Evolutionary conservation across 257 asterid species (phyloP).

Genomic region (Penstemon davidsonii): DNA sequence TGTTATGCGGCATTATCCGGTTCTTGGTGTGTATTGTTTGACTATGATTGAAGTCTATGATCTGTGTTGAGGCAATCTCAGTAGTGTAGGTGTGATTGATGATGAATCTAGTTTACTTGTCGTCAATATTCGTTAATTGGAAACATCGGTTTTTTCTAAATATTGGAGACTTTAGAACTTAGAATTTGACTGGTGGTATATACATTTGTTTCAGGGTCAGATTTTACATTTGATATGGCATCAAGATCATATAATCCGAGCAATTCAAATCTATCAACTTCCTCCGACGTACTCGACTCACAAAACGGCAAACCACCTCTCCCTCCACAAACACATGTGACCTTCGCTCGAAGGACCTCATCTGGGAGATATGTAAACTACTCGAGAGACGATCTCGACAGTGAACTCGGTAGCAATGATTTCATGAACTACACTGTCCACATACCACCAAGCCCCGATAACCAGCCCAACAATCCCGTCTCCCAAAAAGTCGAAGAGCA

Average conservation of each 20-base stretch:
- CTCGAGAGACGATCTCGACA: slow-evolving; percentile 61
- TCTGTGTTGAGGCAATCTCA: slow-evolving; percentile 17
- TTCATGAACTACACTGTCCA: slow-evolving; percentile 62
- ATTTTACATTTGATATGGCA: slow-evolving; percentile 41
- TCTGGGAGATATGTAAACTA: slow-evolving; percentile 62
- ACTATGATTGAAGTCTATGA: slow-evolving; percentile 10
- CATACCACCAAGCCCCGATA: slow-evolving; percentile 64
- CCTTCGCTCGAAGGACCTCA: slow-evolving; percentile 55
- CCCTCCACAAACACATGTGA: slow-evolving; percentile 40
- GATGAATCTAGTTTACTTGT: background rate
- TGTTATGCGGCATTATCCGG: background rate
- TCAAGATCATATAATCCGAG: slow-evolving; percentile 58
- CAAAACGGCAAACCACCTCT: slow-evolving; percentile 56
- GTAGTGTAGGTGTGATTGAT: background rate
- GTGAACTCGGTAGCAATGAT: slow-evolving; percentile 58
- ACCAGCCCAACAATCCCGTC: slow-evolving; percentile 54
- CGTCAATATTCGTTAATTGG: background rate
- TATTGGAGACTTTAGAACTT: background rate
- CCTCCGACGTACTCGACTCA: slow-evolving; percentile 51
- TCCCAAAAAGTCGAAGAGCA: slow-evolving; percentile 68
- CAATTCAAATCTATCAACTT: slow-evolving; percentile 56
- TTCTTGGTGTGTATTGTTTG: slow-evolving; percentile 10
- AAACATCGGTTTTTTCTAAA: too few relatives aligned
- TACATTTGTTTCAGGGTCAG: slow-evolving; percentile 39
- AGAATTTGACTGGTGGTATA: slow-evolving; percentile 11